Conservation (phyloP, 495 filamentous ascomycete species). For the Trichocladium uniseriatum region DNA sequence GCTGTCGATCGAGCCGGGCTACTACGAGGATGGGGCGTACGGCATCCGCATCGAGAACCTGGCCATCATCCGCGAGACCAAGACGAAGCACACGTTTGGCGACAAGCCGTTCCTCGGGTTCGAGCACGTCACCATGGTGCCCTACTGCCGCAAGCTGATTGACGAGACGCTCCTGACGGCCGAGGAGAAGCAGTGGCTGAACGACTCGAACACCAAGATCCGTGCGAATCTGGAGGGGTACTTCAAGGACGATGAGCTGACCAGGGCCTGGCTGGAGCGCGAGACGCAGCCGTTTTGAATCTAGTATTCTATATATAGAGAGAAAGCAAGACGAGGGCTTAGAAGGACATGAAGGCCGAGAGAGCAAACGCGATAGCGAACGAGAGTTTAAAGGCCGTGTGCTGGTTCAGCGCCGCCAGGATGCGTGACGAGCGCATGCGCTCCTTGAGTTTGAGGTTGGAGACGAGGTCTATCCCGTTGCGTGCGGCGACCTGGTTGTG, state of each 20-base stretch:
- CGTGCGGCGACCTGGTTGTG: constrained; percentile 53
- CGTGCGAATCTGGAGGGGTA: constrained; percentile 72
- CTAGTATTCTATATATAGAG: background rate
- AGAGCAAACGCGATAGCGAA: constrained; percentile 71
- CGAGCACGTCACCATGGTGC: constrained; percentile 95
- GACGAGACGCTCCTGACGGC: constrained; percentile 62
- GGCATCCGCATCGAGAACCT: constrained; percentile 98
- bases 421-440: constrained; percentile 45
- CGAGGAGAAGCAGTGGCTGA: constrained; percentile 79
- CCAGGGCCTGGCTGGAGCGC: constrained; percentile 71
- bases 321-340: constrained; percentile 7
- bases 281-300: constrained; percentile 56
- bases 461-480: constrained; percentile 59
- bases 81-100: constrained; percentile 80
- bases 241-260: constrained; percentile 62
- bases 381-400: constrained; percentile 68
- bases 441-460: constrained; percentile 30
- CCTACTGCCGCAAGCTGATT: constrained; percentile 84
- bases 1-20: constrained; percentile 90
- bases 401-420: constrained; percentile 49
- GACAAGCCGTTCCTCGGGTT: constrained; percentile 92
- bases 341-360: constrained; percentile 62
- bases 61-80: constrained; percentile 75
- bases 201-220: constrained; percentile 75
- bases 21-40: constrained; percentile 94